A percentile compares a stretch with the other conserved stretches of the same genome.
Conservation (phyloP, 352 stramenopile species). For the Pythium sp. region DNA sequence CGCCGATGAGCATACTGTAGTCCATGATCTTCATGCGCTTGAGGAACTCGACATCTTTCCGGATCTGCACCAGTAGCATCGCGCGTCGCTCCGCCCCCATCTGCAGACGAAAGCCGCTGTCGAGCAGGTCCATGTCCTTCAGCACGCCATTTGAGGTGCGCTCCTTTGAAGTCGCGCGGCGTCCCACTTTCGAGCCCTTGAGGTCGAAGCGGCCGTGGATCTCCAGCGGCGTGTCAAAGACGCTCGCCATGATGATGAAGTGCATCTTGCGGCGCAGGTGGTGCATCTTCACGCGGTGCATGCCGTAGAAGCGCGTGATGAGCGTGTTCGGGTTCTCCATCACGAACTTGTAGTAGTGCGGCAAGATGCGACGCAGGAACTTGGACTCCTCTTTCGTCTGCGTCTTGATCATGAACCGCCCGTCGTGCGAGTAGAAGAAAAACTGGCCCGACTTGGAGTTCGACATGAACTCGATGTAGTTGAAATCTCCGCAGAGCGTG, state of each 20-base stretch:
- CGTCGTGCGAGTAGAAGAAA: slow-evolving; percentile 99
- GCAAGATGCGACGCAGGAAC: slow-evolving; percentile 96
- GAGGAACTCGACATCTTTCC: slow-evolving; percentile 89
- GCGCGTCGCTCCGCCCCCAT: slow-evolving; percentile 67
- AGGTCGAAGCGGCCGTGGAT: slow-evolving; percentile 90
- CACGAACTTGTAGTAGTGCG: slow-evolving; percentile 98
- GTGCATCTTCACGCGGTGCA: slow-evolving; percentile 98
- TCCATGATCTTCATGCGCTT: slow-evolving; percentile 95
- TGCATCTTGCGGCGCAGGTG: slow-evolving; percentile 93
- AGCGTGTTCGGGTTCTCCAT: slow-evolving; percentile 97
- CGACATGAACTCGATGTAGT: slow-evolving; percentile 98
- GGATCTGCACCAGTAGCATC: slow-evolving; percentile 86
- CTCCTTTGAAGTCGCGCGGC: slow-evolving; percentile 62
- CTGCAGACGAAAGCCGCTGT: slow-evolving; percentile 83
- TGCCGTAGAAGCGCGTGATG: slow-evolving; percentile 96
- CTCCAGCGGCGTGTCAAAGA: slow-evolving; percentile 93
- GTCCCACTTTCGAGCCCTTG: slow-evolving; percentile 89
- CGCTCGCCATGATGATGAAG: slow-evolving; percentile 96
- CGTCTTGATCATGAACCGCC: slow-evolving; percentile 98
- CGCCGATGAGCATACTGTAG: slow-evolving; percentile 90
- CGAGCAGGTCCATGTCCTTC: slow-evolving; percentile 91
- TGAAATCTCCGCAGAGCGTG: slow-evolving; percentile 91
- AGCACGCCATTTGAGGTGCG: slow-evolving; percentile 61
- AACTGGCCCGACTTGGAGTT: slow-evolving; percentile 99
- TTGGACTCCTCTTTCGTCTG: slow-evolving; percentile 98